phyloP scores from a whole-genome alignment of 2,329 filamentous ascomycete species.

The Calonectria leucothoes region DNA sequence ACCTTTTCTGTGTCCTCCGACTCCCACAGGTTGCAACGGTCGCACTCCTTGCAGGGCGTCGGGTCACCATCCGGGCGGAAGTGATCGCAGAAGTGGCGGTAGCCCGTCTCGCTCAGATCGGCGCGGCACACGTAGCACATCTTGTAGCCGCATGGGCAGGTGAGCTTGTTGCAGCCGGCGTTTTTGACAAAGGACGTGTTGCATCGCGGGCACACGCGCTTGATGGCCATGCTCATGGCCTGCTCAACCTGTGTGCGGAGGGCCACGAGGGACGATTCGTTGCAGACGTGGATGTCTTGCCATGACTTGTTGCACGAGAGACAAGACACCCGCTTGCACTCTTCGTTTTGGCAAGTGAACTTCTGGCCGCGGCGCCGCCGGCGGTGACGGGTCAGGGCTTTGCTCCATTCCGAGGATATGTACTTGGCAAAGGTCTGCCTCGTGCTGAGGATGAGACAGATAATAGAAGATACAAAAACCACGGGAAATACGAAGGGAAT shows the following conservation, averaged over 20 bases:
- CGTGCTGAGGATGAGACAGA: constrained; percentile 58
- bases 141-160: constrained; percentile 93
- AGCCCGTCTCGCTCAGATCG: constrained; percentile 79
- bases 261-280: constrained; percentile 84
- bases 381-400: constrained; percentile 74
- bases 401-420: constrained; percentile 61
- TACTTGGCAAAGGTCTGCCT: constrained; percentile 55
- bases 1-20: constrained; percentile 78
- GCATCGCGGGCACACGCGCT: constrained; percentile 93
- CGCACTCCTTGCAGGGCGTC: constrained; percentile 80
- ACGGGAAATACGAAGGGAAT: constrained; percentile 68
- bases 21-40: constrained; percentile 83
- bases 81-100: constrained; percentile 95
- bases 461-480: constrained; percentile 58
- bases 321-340: constrained; percentile 80
- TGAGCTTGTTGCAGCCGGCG: constrained; percentile 95
- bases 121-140: constrained; percentile 98
- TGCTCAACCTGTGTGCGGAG: constrained; percentile 91
- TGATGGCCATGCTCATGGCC: constrained; percentile 92
- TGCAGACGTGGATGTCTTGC: constrained; percentile 90
- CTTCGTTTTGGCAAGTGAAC: constrained; percentile 80
- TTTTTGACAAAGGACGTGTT: constrained; percentile 93
- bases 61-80: constrained; percentile 84
- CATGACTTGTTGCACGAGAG: constrained; percentile 85
- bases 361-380: constrained; percentile 78